These are phyloP conservation scores for Backusella liffmaniae DNA, from an alignment of 192 early-diverging fungal species.

Conservation along the genomic window DNA sequence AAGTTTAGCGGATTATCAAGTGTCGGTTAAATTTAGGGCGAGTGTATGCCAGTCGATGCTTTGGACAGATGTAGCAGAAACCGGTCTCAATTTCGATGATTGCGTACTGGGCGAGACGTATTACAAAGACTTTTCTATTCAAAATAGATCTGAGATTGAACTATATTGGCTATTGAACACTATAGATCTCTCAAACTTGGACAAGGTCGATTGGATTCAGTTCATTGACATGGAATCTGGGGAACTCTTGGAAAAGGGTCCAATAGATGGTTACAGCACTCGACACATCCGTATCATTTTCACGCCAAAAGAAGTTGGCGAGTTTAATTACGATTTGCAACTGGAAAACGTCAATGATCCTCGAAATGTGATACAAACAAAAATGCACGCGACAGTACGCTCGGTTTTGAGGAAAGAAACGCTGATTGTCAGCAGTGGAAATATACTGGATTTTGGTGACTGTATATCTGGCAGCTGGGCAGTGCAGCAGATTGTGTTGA, in stretches of 20 bases:
- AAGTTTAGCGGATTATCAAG: constrained; percentile 47
- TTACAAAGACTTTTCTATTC: constrained; percentile 87
- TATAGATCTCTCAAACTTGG: constrained; percentile 59
- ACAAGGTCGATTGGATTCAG: constrained; percentile 60
- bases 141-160: constrained; percentile 88
- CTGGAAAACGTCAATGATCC: constrained; percentile 91
- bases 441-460: constrained; percentile 88
- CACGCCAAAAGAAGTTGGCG: constrained; percentile 84
- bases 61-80: constrained; percentile 90
- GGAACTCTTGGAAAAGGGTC: constrained; percentile 38
- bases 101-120: constrained; percentile 88
- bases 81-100: constrained; percentile 92
- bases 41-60: constrained; percentile 88
- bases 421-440: constrained; percentile 67
- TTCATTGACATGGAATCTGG: constrained; percentile 78
- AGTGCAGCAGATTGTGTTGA: constrained; percentile 73
- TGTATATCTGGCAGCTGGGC: constrained; percentile 90
- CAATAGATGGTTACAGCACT: constrained; percentile 68
- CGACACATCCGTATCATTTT: constrained; percentile 80
- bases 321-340: constrained; percentile 87
- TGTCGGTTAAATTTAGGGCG: constrained; percentile 76
- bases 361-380: constrained; percentile 74
- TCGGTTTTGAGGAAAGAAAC: constrained; percentile 73
- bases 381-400: constrained; percentile 79
- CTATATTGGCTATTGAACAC: constrained; percentile 85